Conservation (phyloP, 176 grass and related monocot species). For the Juncus effusus region DNA sequence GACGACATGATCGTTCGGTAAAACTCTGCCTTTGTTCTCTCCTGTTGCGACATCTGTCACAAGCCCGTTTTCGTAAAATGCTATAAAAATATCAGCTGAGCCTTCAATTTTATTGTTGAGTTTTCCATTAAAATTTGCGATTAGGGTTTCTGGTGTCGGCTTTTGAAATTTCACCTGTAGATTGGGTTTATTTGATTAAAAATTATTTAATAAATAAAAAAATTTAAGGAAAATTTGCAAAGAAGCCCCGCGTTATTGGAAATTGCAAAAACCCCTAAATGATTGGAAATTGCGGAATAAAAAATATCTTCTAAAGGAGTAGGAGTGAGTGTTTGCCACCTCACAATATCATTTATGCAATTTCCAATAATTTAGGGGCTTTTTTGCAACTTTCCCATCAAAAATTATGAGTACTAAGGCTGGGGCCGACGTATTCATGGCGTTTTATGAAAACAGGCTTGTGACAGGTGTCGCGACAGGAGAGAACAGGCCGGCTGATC, state of each 20-base stretch:
- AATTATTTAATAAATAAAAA: no score
- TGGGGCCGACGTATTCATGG: constrained; percentile 66
- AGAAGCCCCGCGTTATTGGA: no score
- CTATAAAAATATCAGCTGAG: constrained; percentile 66
- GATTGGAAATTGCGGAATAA: no score
- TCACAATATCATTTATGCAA: no score
- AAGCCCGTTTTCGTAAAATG: constrained; percentile 75
- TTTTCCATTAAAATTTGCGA: constrained; percentile 62
- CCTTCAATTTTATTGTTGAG: constrained; percentile 53
- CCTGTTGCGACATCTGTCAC: constrained; percentile 69
- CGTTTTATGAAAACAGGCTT: constrained; percentile 75
- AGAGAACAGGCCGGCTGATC: constrained; percentile 72
- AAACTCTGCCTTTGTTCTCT: constrained; percentile 74
- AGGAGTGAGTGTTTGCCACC: no score
- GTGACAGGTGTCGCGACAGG: constrained; percentile 67
- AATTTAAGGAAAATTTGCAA: no score
- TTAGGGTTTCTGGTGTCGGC: constrained; percentile 51
- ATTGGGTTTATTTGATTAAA: no score
- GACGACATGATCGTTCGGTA: constrained; percentile 82
- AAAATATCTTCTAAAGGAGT: no score
- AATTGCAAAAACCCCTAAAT: no score
- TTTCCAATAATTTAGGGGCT: no score
- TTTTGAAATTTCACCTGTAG: constrained; percentile 56
- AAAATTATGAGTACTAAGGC: constrained; percentile 45
- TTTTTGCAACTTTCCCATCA: constrained; percentile 64